Conservation (phyloP, 306 rosid species). For the Castanea mollissima region DNA sequence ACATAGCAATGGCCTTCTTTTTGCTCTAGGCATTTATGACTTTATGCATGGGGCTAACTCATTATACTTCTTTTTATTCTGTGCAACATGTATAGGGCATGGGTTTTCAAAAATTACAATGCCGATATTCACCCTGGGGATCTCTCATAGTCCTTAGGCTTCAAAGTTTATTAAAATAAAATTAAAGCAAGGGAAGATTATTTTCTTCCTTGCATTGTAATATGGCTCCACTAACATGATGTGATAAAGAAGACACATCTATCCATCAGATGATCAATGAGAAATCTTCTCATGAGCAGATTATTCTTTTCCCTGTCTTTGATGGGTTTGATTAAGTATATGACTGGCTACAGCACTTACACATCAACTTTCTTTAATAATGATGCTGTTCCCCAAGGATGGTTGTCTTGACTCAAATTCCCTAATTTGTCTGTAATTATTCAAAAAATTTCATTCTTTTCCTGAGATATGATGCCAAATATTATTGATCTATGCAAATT, state of each 20-base stretch:
- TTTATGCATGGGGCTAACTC: neutral
- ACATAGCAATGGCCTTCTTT: neutral
- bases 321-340: neutral
- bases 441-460: neutral
- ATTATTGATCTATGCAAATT: constrained; percentile 11
- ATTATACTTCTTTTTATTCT: neutral
- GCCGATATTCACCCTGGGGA: neutral
- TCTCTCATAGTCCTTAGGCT: neutral
- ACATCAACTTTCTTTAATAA: neutral
- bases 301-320: neutral
- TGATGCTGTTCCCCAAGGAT: neutral
- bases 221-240: neutral
- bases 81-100: neutral
- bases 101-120: neutral
- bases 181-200: neutral
- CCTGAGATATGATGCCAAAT: constrained; percentile 2
- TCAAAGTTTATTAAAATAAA: neutral
- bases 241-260: neutral
- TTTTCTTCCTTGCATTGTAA: neutral
- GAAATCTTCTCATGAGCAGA: neutral
- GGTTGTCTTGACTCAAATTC: neutral
- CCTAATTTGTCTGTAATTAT: neutral
- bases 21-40: neutral
- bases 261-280: neutral
- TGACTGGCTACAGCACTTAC: neutral